Base-by-base conservation (phyloP, 768 basidiomycete species). In the Plicaturopsis crispa region DNA sequence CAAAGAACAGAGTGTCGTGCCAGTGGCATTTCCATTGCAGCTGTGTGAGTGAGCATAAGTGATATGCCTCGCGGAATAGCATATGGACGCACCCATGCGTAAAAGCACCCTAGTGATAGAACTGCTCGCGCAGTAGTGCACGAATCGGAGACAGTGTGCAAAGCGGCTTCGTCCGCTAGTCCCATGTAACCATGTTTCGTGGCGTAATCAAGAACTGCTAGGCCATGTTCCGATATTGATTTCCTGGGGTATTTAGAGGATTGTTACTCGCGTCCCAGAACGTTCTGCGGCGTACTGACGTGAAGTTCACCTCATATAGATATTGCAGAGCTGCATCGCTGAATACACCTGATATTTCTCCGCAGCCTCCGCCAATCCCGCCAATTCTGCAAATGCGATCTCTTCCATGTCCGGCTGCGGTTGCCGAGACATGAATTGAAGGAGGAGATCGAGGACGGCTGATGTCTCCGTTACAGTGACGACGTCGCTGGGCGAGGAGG, bases 261-360 rank as follows among this genome's bases (percentile, higher is more conserved):
- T 28, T 14, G 10, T 8, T 14, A 28, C 8, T 14, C 14, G 26
- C 8, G 26, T 8, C 14, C 26, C 10, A 28, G 8, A 8, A 28
- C 8, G 14, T 8, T 28, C 10, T 28, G 14, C 26, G 14, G 14
- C 14, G 8, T 28, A 14, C 26, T 8, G 26, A 28, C 8, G 8
- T 8, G 19, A 31, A 45, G n/a, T 39, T 31, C 16, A 57, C 57
- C 39, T 48, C 50, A 62, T 53, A 16, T 46, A 51, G 8, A 55
- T 34, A 5, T 45, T 23, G 38, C 59, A 60, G 13, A 55, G 36
- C 20, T 50, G 43, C 40, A 56, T 56, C 0, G 52, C 51, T 12
- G 48, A 40, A 33, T 48, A 59, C 0, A 59, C 53, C 38, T 57
- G 49, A 31, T 61, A 61, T 37, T 61, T 60, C 36, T 60, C 58